phyloP scores from a whole-genome alignment of 306 rosid species.

The Pterocarpus macrocarpus region DNA sequence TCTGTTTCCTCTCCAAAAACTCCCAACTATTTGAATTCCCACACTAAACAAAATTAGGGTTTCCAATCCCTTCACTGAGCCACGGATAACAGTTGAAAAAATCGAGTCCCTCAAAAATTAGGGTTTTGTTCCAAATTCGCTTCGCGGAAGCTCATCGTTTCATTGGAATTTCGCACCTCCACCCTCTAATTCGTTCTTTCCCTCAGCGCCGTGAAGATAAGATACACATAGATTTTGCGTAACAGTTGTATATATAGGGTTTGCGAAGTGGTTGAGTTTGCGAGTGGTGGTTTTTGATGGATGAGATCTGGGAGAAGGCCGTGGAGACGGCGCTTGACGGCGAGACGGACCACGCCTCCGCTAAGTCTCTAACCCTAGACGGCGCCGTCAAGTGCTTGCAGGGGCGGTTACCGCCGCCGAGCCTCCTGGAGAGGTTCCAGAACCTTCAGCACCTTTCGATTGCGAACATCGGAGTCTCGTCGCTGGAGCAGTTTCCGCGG shows the following conservation, averaged over 20 bases:
- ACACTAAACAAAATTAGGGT: conserved; percentile 9
- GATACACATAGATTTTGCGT: neutral
- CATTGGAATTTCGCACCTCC: conserved; percentile 5
- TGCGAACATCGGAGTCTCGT: conserved; percentile 87
- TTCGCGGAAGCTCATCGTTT: neutral
- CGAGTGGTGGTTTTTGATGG: conserved; percentile 63
- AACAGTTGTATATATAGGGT: neutral
- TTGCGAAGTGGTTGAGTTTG: neutral
- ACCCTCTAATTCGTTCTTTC: conserved; percentile 14
- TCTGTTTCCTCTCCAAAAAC: neutral
- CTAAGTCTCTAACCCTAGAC: conserved; percentile 80
- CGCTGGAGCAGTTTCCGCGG: conserved; percentile 92
- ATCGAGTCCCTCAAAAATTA: conserved; percentile 13
- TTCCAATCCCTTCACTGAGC: conserved; percentile 21
- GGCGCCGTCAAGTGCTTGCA: conserved; percentile 94
- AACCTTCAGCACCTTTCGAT: conserved; percentile 91
- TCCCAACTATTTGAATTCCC: conserved; percentile 27
- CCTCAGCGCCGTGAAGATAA: neutral
- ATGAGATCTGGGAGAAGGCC: conserved; percentile 98
- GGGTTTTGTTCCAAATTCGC: neutral
- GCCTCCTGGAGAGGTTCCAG: conserved; percentile 77
- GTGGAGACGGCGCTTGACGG: conserved; percentile 93
- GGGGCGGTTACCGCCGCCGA: conserved; percentile 86
- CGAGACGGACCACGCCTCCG: conserved; percentile 72
- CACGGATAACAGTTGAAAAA: conserved; percentile 16